Percentiles rank a stretch among this genome's conserved stretches.
Evolutionary conservation across 2,329 filamentous ascomycete genomes (phyloP).

Genomic region (Basipetospora chlamydospora): DNA sequence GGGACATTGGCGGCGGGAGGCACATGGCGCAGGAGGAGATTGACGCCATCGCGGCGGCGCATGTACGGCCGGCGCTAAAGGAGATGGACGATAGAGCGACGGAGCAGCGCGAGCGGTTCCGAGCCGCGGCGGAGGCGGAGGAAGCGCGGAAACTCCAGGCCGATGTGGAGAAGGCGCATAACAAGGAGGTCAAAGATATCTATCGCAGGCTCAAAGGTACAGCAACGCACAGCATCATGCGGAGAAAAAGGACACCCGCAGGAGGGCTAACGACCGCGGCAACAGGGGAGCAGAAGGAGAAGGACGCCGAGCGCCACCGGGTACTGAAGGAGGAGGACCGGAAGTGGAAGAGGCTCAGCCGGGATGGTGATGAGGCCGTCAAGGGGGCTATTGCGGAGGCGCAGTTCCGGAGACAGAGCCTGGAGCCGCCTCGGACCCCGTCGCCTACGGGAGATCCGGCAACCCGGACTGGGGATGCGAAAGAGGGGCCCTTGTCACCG

Average conservation of each 20-base stretch:
- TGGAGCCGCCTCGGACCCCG: too few species aligned
- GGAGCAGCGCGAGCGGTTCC: slow-evolving; percentile 51
- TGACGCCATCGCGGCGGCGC: slow-evolving; percentile 60
- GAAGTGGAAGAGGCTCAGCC: background rate
- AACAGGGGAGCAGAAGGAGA: slow-evolving; percentile 32
- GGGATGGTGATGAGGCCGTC: background rate
- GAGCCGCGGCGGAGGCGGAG: slow-evolving; percentile 46
- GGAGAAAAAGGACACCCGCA: too few species aligned
- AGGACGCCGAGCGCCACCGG: slow-evolving; percentile 27
- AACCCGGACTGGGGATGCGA: background rate
- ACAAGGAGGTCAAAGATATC: slow-evolving; percentile 26
- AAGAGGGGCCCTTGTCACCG: slow-evolving; percentile 7
- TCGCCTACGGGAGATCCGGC: too few species aligned
- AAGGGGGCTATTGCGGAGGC: background rate
- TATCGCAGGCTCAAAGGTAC: slow-evolving; percentile 44
- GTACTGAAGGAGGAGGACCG: slow-evolving; percentile 31
- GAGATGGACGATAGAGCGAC: slow-evolving; percentile 73
- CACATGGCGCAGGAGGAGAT: slow-evolving; percentile 68
- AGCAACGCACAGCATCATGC: too few species aligned
- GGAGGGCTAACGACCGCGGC: too few species aligned
- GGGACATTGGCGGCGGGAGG: slow-evolving; percentile 66
- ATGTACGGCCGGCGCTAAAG: slow-evolving; percentile 70
- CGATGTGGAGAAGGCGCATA: slow-evolving; percentile 36
- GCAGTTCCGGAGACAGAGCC: too few species aligned
- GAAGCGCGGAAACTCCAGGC: slow-evolving; percentile 49